Base-by-base conservation (phyloP, 1,284 basidiomycete species). In the Moniliophthora roreri region DNA sequence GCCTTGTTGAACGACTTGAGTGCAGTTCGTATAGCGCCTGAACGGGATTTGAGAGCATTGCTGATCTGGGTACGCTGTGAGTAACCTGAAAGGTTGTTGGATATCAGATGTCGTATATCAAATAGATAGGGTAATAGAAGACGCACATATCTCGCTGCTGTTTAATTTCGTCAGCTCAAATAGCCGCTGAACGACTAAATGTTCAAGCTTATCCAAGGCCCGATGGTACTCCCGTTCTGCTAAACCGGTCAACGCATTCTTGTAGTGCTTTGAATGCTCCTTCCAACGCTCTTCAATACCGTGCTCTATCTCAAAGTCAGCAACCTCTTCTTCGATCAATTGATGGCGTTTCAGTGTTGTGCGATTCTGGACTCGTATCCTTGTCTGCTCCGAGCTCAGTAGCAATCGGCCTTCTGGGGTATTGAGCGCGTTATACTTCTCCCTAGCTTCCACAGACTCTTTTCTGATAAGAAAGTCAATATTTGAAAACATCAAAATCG, bases 111-210 rank as follows among this genome's bases (percentile, higher is more conserved):
- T 35, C 5, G 28, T 10, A 34, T 10, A 26, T n/a, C 10, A 34
- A 18, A 15, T 21, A 39, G 23, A 1, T 15, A n/a, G 23, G 13
- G 21, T 5, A 21, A 40, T 15, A 11, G 8, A 11, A 23, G 3
- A 41, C 24, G 11, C 11, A 41, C 38, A 16, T 11, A 39, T 23
- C 10, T 18, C 44, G n/a, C 44, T 46, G 23, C 7, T 46, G 18
- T 46, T 32, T n/a, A 46, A 13, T 16, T 46, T 46, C 1, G 44
- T 46, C 10, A 67, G 46, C 56, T 66, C 64, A 40, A 66, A 60
- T 23, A 66, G 52, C 5, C 58, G 57, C 39, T 59, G 59, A 0
- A 64, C 56, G 3, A 65, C 59, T 2, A 66, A 50, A 4, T 53
- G 41, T 36, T 66, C 58, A 0, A 67, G 56, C 4, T 54, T n/a